Base-by-base conservation (phyloP, 768 basidiomycete genomes). In the Astraeus odoratus region DNA sequence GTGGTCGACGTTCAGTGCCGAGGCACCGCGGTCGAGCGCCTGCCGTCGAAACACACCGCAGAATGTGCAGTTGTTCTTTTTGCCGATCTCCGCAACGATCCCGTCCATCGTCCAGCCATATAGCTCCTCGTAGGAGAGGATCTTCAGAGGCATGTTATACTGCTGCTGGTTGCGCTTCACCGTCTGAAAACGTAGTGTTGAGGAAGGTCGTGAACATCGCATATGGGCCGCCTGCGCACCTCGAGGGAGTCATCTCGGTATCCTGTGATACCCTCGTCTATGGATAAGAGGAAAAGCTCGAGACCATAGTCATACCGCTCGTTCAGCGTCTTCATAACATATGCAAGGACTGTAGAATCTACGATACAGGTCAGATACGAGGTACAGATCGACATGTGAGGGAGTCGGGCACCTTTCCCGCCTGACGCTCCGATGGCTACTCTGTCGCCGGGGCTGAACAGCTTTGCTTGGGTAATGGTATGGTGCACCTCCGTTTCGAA, bases 51-150 rank as follows among this genome's bases (percentile, higher is more conserved):
- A 99, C 3, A 99, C 96, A 16, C 96, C 96, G 57, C 96, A 99
- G 67, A 97, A 99, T 0, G 96, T 99, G 65, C 96, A 99, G 57
- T 98, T 99, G 56, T 96, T 97, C 75, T 96, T 96, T 69, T 80
- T 81, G 25, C 96, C 96, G 20, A 98, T 80, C 63, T 94, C 83
- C n/a, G 82, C 75, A 37, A 99, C 95, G 45, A 99, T 89, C 13
- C 80, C 76, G 55, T 99, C 96, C 95, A 99, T 99, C 2, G 95
- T 98, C 95, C 96, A 98, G 15, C 96, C 96, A 54, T 98, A 99
- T 5, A 98, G 75, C 56, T 97, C 94, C 50, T 91, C 83, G 51
- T 99, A 99, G 1, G 89, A 90, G 20, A 98, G 74, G 46, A 99
- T 97, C 69, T 95, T 96, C 30, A 99, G 77, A 0, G 95, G 94